These are phyloP conservation scores for Chytriomyces confervae DNA, from an alignment of 192 early-diverging fungal genomes.

Conservation along the genomic window DNA sequence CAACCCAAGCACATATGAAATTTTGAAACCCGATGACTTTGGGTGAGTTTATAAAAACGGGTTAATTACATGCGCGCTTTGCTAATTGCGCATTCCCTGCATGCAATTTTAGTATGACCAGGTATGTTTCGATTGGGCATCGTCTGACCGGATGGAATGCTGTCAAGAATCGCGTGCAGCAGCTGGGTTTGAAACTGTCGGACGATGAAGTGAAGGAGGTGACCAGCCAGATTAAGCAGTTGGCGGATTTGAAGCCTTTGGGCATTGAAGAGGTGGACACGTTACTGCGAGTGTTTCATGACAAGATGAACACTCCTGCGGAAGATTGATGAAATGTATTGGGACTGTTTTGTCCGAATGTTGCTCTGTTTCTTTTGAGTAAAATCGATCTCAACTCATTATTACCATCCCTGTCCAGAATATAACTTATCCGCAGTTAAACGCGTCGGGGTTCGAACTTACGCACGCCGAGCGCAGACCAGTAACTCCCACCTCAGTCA, in stretches of 20 bases:
- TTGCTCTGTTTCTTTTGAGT: too few species aligned
- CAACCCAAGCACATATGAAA: constrained; percentile 98
- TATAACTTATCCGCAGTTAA: not conserved
- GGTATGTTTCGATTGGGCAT: constrained; percentile 96
- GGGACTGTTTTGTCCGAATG: too few species aligned
- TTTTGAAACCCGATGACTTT: constrained; percentile 97
- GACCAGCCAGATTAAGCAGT: constrained; percentile 92
- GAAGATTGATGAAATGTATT: not conserved
- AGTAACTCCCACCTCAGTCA: too few species aligned
- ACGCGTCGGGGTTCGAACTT: not conserved
- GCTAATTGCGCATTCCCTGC: not conserved
- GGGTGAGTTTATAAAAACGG: constrained; percentile 52
- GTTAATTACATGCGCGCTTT: constrained; percentile 3
- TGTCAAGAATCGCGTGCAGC: constrained; percentile 97
- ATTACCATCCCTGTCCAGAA: too few species aligned
- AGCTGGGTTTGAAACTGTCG: constrained; percentile 80
- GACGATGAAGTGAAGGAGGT: constrained; percentile 92
- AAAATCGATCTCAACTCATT: too few species aligned
- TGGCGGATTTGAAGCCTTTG: constrained; percentile 92
- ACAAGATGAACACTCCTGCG: constrained; percentile 36
- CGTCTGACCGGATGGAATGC: constrained; percentile 99
- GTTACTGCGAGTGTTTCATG: constrained; percentile 76
- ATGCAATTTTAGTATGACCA: constrained; percentile 71
- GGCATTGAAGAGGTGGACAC: constrained; percentile 93
- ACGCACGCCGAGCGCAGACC: too few species aligned